phyloP scores from a whole-genome alignment of 1,284 basidiomycete species.

The Pisolithus thermaeus region DNA sequence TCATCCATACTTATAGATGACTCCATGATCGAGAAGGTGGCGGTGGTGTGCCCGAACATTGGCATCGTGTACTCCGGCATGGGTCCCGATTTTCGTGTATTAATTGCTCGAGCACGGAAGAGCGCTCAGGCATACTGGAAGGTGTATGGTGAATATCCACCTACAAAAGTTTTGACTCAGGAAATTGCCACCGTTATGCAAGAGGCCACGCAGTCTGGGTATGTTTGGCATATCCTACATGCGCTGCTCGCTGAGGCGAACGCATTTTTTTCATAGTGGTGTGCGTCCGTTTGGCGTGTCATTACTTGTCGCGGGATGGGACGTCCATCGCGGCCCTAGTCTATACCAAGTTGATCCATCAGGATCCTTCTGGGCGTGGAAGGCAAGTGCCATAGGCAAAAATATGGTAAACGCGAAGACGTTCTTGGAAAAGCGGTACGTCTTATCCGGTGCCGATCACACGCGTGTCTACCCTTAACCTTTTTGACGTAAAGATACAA shows the following conservation, averaged over 20 bases:
- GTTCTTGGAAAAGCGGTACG: slow-evolving; percentile 94
- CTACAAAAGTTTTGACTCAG: slow-evolving; percentile 92
- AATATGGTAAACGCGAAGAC: slow-evolving; percentile 99
- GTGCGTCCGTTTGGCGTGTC: slow-evolving; percentile 98
- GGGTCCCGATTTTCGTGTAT: slow-evolving; percentile 96
- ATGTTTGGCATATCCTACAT: slow-evolving; percentile 31
- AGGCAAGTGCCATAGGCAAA: slow-evolving; percentile 98
- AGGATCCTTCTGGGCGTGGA: slow-evolving; percentile 99
- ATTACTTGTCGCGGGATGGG: slow-evolving; percentile 94
- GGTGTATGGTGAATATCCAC: slow-evolving; percentile 98
- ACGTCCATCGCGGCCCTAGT: slow-evolving; percentile 84
- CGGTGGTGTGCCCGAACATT: slow-evolving; percentile 96
- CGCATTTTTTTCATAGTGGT: slow-evolving; percentile 59
- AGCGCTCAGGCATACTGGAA: slow-evolving; percentile 99
- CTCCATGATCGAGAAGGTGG: slow-evolving; percentile 95
- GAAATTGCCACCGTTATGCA: slow-evolving; percentile 99
- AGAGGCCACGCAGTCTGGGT: slow-evolving; percentile 98
- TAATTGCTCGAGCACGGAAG: slow-evolving; percentile 93
- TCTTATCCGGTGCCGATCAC: slow-evolving; percentile 19
- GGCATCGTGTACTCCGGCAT: slow-evolving; percentile 99
- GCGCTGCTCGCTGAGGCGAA: slow-evolving; percentile 21
- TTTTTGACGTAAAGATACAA: slow-evolving; percentile 70
- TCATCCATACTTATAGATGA: slow-evolving; percentile 97
- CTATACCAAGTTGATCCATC: slow-evolving; percentile 99
- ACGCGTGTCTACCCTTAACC: slow-evolving; percentile 13